Base-by-base conservation (phyloP, 2,329 filamentous ascomycete genomes). In the Scopulariopsis brevicaulis region DNA sequence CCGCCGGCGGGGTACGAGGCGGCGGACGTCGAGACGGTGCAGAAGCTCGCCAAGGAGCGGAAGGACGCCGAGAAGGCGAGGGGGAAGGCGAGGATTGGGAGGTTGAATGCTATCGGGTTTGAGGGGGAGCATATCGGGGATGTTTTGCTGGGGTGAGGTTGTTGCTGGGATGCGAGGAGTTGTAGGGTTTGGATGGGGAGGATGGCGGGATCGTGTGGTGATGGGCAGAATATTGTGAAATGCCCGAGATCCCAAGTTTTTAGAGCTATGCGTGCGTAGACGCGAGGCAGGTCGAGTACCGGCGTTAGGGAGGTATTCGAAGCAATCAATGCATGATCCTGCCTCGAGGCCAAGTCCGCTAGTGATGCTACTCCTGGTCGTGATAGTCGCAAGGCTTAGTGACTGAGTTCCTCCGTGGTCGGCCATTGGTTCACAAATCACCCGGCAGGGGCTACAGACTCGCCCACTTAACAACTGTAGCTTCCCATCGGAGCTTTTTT, bases 41-140 rank as follows among this genome's bases (percentile, higher is more conserved):
- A 86, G 63, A 82, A 81, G 61, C 71, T 94, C 52, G 87, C 87
- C 62, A 88, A 89, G 71, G 80, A 87, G 67, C 83, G 85, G 68
- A 87, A 89, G 62, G 75, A 72, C 4, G 77, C 80, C 58, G 85
- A 89, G 64, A 91, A 89, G 76, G 76, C 73, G 59, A 83, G 77
- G 66, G 90, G 96, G 63, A 94, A 90, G 77, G 77, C 77, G 59
- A 81, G 85, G 67, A 69, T 86, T 61, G 83, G 80, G 75, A 89
- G 88, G 73, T 75, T 95, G 60, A 82, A 85, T 20, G 84, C 82
- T 48, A 78, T 94, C 53, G 93, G 93, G 1, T 96, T 96, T 66
- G 92, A 96, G 72, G 88, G 88, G 32, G 91, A 96, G 74, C 88
- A 87, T 63, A 77, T 84, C 59, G 89, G 87, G 18, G 90, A 94